phyloP scores from a whole-genome alignment of 202 grass and related monocot genomes.

The Hordeum pubiflorum region DNA sequence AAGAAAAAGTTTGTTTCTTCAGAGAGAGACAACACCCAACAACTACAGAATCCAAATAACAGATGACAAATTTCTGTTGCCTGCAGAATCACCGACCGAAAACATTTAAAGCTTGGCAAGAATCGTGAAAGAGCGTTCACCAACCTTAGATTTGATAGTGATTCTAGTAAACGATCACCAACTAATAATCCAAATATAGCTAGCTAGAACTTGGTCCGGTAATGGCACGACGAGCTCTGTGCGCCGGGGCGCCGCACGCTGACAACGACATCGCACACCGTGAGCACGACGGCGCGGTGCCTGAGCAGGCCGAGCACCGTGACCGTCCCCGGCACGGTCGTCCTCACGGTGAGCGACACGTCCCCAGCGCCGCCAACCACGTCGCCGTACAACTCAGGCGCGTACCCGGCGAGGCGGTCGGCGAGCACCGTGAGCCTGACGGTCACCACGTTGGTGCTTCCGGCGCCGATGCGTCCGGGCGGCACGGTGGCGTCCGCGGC shows the following conservation, averaged over 20 bases:
- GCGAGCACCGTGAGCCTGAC: conserved; percentile 20
- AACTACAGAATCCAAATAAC: no score
- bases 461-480: neutral
- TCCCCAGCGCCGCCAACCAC: neutral
- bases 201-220: conserved; percentile 11
- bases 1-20: no score
- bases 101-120: neutral
- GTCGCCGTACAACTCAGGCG: conserved; percentile 13
- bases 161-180: neutral
- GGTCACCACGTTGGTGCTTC: neutral
- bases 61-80: neutral
- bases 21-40: no score
- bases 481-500: neutral
- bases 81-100: neutral
- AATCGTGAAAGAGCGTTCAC: neutral
- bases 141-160: neutral
- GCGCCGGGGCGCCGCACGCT: neutral
- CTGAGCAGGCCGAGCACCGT: conserved; percentile 7
- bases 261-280: neutral
- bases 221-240: conserved; percentile 1
- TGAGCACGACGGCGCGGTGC: neutral
- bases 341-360: conserved; percentile 12
- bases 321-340: conserved; percentile 9
- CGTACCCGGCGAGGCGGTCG: neutral
- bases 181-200: neutral